Percentiles rank a stretch among this genome's conserved stretches.
phyloP scores from a whole-genome alignment of 495 filamentous ascomycete species.

The Lepraria neglecta region DNA sequence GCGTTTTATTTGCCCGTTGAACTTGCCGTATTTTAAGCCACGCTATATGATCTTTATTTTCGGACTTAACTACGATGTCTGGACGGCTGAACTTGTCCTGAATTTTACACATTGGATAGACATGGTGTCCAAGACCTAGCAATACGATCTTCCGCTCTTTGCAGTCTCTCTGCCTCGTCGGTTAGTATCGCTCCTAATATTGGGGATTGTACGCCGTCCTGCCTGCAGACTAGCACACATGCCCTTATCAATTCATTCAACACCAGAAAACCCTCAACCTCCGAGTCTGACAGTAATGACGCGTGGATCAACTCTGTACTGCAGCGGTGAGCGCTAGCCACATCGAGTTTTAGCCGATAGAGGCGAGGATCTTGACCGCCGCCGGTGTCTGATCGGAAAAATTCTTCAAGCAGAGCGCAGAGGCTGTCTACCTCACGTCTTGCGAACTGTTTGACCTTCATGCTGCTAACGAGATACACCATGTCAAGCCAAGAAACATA shows the following conservation, averaged over 20 bases:
- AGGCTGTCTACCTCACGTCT: neutral
- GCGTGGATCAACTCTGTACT: neutral
- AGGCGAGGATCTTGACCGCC: too few relatives aligned
- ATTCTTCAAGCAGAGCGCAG: neutral
- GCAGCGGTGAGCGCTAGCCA: neutral
- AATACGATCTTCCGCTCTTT: too few relatives aligned
- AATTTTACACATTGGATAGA: too few relatives aligned
- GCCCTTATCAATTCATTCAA: neutral
- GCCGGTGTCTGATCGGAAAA: neutral
- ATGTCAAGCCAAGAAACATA: neutral
- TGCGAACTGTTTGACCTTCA: neutral
- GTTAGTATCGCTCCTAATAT: neutral
- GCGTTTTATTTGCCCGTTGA: too few relatives aligned
- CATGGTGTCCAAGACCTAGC: too few relatives aligned
- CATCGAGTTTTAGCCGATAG: too few relatives aligned
- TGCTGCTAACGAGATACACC: neutral
- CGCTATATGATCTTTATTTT: too few relatives aligned
- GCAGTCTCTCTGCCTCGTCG: neutral
- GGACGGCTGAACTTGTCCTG: too few relatives aligned
- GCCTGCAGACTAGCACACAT: neutral
- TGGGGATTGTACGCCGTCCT: neutral
- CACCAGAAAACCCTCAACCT: neutral
- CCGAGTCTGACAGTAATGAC: neutral
- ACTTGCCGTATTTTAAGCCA: too few relatives aligned
- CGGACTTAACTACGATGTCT: too few relatives aligned